Conservation (phyloP, 768 basidiomycete species). For the Suillus weaverae region DNA sequence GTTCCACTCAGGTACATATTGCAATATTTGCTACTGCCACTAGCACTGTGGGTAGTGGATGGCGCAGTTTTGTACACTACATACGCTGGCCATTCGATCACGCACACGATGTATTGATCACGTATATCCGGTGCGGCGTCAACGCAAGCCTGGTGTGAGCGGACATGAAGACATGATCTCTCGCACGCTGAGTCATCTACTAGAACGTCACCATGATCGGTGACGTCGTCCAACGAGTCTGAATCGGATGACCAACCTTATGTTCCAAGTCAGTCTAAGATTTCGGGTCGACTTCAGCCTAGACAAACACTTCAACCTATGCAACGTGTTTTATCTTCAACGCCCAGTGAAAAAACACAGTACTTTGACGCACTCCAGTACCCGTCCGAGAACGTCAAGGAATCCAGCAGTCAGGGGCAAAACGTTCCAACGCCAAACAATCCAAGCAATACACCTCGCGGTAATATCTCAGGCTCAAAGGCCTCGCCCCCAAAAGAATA, state of each 20-base stretch:
- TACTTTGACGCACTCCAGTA: constrained; percentile 48
- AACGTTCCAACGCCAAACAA: background rate
- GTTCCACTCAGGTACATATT: background rate
- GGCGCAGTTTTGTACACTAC: too few species aligned
- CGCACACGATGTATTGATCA: background rate
- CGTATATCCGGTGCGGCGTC: background rate
- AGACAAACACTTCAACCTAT: background rate
- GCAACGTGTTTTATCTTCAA: constrained; percentile 6
- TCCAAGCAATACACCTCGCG: constrained; percentile 2
- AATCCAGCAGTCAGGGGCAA: background rate
- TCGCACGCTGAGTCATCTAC: background rate
- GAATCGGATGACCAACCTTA: background rate
- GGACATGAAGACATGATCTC: background rate
- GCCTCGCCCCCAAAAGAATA: background rate
- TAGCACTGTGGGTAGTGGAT: background rate
- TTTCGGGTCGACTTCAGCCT: background rate
- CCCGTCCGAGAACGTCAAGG: background rate
- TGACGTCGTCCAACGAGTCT: background rate
- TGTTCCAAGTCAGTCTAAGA: background rate
- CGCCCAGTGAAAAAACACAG: constrained; percentile 34
- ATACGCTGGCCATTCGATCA: too few species aligned
- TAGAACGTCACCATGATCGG: background rate
- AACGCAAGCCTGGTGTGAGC: background rate
- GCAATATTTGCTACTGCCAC: background rate
- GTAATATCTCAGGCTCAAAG: too few species aligned